phyloP scores from a whole-genome alignment of 129 eudicot genomes.

The Rutidosis leptorrhynchoides region DNA sequence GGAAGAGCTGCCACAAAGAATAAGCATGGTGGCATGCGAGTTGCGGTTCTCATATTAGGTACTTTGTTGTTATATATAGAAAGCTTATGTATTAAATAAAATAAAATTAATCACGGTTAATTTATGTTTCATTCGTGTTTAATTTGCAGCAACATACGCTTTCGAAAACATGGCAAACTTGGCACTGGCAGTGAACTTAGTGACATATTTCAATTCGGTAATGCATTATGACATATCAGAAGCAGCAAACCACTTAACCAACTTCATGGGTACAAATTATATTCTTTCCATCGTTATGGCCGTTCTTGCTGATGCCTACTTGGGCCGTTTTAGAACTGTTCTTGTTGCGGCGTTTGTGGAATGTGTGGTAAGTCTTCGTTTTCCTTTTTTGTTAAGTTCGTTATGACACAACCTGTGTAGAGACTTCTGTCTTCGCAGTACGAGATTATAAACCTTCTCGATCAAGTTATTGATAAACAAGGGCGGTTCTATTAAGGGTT shows the following conservation, averaged over 20 bases:
- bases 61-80: background rate
- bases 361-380: constrained; percentile 41
- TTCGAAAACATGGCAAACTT: constrained; percentile 63
- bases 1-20: constrained; percentile 54
- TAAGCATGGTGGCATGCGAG: constrained; percentile 61
- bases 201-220: constrained; percentile 50
- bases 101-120: background rate
- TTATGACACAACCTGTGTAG: too few species aligned
- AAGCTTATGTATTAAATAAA: background rate
- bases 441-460: too few species aligned
- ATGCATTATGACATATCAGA: constrained; percentile 70
- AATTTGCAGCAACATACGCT: constrained; percentile 40
- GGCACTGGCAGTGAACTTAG: constrained; percentile 48
- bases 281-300: constrained; percentile 56
- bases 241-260: constrained; percentile 71
- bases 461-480: too few species aligned
- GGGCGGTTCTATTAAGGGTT: too few species aligned
- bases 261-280: constrained; percentile 56
- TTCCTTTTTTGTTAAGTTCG: too few species aligned
- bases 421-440: too few species aligned
- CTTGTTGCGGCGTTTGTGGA: constrained; percentile 46
- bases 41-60: constrained; percentile 48
- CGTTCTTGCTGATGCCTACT: constrained; percentile 53
- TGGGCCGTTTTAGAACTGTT: constrained; percentile 59
- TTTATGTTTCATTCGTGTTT: constrained; percentile 6